Evolutionary conservation across 2,329 filamentous ascomycete genomes (phyloP), one percentile per base, ranked within the genome.

Genomic region (Phoma herbarum): DNA sequence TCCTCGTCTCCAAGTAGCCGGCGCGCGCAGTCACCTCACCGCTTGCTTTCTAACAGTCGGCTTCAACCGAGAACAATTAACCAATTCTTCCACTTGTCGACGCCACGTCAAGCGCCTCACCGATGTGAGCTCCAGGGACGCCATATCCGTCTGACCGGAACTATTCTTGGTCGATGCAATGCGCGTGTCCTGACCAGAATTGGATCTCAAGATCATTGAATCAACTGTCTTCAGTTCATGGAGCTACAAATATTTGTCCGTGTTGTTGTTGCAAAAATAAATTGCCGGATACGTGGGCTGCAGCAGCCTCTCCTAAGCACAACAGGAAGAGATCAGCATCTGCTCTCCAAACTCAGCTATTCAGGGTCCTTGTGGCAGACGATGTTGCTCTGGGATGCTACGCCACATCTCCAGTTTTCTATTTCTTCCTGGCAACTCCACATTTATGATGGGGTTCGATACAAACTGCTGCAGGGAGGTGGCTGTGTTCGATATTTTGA

Each of bases 311-410:
- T 50, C 39, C 41, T 50, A 16, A 31, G 33, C 49, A 59, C 46
- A 50, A 59, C 50, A 54, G 45, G 56, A 18, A 55, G 31, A 41
- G 57, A 60, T 60, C 57, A 55, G 47, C 51, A 35, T 46, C 28
- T 53, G 46, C 50, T 53, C 55, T 49, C 63, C 57, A 44, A 20
- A 31, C 54, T 54, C 60, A 65, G 60, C 57, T 63, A 46, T 48
- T 52, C 65, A 65, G 61, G 61, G 66, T 65, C 65, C 48, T 49
- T 57, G 56, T 59, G 61, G 61, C 57, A 57, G 59, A 58, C 60
- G 60, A 67, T 66, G 63, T 61, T 54, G 66, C 59, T 60, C 65
- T 31, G 56, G 67, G 65, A 70, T 66, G 56, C 58, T 39, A 64
- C 65, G 66, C 64, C 60, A 65, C 63, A 57, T 58, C 50, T 60